A percentile compares a stretch with the other conserved stretches of the same genome.
These are phyloP conservation scores for Triangularia verruculosa DNA, from an alignment of 2,329 filamentous ascomycete genomes.

Conservation along the genomic window DNA sequence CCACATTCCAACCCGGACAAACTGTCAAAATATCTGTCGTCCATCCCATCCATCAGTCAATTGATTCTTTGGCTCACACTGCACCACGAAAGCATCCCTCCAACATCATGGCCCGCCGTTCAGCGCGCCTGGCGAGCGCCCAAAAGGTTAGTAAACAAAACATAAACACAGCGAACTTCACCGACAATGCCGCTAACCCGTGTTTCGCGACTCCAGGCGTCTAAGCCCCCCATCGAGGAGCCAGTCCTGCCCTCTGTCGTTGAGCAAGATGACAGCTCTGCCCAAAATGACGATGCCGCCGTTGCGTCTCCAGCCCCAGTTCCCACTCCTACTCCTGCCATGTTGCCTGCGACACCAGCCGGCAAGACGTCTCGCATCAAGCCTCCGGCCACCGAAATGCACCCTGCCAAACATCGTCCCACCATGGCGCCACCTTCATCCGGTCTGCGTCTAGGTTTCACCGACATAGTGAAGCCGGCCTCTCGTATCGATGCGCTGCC, in stretches of 20 bases:
- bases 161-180: neutral
- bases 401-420: constrained; percentile 74
- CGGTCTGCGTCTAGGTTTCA: constrained; percentile 77
- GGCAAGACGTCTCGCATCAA: constrained; percentile 62
- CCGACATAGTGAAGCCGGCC: constrained; percentile 60
- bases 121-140: constrained; percentile 42
- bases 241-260: constrained; percentile 41
- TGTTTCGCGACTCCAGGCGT: constrained; percentile 16
- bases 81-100: neutral
- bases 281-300: constrained; percentile 31
- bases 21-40: neutral
- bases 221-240: constrained; percentile 25
- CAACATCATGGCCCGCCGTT: constrained; percentile 40
- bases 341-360: constrained; percentile 52
- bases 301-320: constrained; percentile 37
- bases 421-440: constrained; percentile 77
- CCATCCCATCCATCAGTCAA: neutral
- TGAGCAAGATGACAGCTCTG: constrained; percentile 42
- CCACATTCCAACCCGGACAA: constrained; percentile 14
- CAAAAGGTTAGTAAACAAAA: constrained; percentile 34
- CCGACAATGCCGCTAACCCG: constrained; percentile 9
- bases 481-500: constrained; percentile 42
- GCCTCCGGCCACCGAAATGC: constrained; percentile 80
- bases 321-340: constrained; percentile 23
- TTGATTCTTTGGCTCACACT: neutral